phyloP scores from a whole-genome alignment of 1,284 basidiomycete genomes.

The Boletellus sp. region DNA sequence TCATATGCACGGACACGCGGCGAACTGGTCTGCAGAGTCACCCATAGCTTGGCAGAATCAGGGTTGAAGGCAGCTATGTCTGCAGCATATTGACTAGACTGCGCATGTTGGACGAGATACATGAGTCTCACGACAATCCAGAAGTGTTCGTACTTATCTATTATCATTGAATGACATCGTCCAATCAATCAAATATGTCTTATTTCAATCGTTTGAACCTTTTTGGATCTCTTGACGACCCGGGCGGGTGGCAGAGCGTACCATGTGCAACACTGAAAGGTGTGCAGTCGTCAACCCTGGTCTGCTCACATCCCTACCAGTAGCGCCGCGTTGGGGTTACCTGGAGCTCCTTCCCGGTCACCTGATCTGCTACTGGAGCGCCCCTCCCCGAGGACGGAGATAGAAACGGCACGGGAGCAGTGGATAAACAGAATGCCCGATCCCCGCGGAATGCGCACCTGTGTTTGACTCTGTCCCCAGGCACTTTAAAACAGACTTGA shows the following conservation, averaged over 20 bases:
- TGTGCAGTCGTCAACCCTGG: neutral
- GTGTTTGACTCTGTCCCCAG: constrained; percentile 56
- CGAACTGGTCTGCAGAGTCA: constrained; percentile 45
- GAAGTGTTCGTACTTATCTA: too few relatives aligned
- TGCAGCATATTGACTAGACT: constrained; percentile 62
- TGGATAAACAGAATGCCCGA: constrained; percentile 3
- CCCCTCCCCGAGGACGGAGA: too few relatives aligned
- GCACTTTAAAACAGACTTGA: too few relatives aligned
- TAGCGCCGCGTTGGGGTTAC: too few relatives aligned
- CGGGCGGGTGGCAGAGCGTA: constrained; percentile 57
- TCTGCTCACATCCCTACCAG: too few relatives aligned
- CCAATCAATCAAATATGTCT: too few relatives aligned
- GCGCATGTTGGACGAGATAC: constrained; percentile 43
- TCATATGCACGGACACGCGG: constrained; percentile 37
- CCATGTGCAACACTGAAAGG: constrained; percentile 62
- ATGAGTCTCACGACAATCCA: neutral
- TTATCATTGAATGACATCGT: too few relatives aligned
- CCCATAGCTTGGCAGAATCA: too few relatives aligned
- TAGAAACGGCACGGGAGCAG: constrained; percentile 22
- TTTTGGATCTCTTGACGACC: constrained; percentile 43
- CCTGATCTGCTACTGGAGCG: constrained; percentile 13
- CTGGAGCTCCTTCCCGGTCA: neutral
- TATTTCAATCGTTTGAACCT: too few relatives aligned
- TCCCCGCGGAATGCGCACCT: constrained; percentile 42
- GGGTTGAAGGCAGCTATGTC: constrained; percentile 42